A percentile compares a stretch with the other conserved stretches of the same genome.
These are phyloP conservation scores for Aspergillus sergii DNA, from an alignment of 2,329 filamentous ascomycete genomes.

Conservation along the genomic window DNA sequence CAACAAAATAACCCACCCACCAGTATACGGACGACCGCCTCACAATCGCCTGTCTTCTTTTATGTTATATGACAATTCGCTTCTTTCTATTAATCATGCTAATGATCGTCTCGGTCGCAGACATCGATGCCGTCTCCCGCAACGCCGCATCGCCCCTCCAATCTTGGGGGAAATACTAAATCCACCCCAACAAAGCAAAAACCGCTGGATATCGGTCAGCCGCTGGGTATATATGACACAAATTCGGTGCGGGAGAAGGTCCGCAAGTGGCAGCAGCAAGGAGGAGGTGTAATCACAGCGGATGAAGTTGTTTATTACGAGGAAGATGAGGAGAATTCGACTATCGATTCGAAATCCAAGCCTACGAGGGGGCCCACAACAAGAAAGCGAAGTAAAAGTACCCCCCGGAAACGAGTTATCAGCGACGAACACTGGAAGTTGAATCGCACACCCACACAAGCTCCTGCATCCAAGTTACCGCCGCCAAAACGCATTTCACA, in stretches of 20 bases:
- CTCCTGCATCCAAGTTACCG: constrained; percentile 42
- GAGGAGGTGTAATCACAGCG: constrained; percentile 65
- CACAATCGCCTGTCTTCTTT: constrained; percentile 8
- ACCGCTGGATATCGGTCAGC: constrained; percentile 51
- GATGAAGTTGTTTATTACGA: constrained; percentile 61
- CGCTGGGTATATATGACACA: constrained; percentile 62
- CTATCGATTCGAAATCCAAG: constrained; percentile 27
- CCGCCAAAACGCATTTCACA: constrained; percentile 46
- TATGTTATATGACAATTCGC: neutral
- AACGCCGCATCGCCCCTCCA: constrained; percentile 42
- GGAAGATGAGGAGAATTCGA: constrained; percentile 52
- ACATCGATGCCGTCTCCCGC: constrained; percentile 45
- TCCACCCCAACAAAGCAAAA: constrained; percentile 56
- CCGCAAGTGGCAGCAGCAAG: constrained; percentile 80
- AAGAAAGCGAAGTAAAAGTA: constrained; percentile 52
- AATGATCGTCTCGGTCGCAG: constrained; percentile 16
- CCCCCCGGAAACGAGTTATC: constrained; percentile 87
- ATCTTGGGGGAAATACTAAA: constrained; percentile 60
- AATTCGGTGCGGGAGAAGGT: constrained; percentile 76
- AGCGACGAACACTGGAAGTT: constrained; percentile 85
- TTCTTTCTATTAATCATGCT: constrained; percentile 12
- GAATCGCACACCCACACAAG: constrained; percentile 52
- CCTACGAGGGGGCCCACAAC: constrained; percentile 28
- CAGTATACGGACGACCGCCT: constrained; percentile 1
- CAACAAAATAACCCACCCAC: constrained; percentile 8